Base-by-base conservation (phyloP, 2,329 filamentous ascomycete species). In the Neofusicoccum cordaticola region DNA sequence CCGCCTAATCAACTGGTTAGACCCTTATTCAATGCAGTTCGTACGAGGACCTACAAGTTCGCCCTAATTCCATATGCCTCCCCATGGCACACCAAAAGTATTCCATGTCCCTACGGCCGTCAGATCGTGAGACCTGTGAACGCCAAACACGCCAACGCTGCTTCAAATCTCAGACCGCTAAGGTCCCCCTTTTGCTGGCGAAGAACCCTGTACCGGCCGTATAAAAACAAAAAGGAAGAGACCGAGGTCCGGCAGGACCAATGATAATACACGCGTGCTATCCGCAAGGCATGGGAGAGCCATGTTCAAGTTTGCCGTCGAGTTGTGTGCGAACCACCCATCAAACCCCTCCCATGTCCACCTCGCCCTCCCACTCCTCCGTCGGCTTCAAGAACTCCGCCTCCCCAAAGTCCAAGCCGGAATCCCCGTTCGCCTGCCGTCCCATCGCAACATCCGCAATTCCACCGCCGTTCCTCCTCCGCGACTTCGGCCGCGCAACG, bases 371-470 rank as follows among this genome's bases (percentile, higher is more conserved):
- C n/a, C 42, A 17, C 8, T 44, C 69, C 4, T 71, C 70, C 69
- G 70, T 71, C 31, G 74, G 74, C 65, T 67, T 68, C 67, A 81
- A 65, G 56, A 92, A 92, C 0, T 85, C 82, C 0, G 89, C 89
- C 65, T 92, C 90, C 65, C 84, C 87, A 73, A 92, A 92, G 72
- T 92, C 88, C 68, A 39, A 27, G 15, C 41, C 51, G 4, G 35
- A 15, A 7, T 34, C 39, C 8, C 15, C 19, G 9, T 58, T 52
- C 17, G 51, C 44, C 41, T 58, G 22, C 17, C 62, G 27, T 37
- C 77, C 69, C 77, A 77, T 77, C 67, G 27, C 27, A 31, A 31
- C 27, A 5, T 31, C 27, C 27, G 6, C 2, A 39, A 5, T 7
- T 8, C 22, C 13, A 2, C 22, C 56, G 74, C 70, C 61, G 79